A percentile compares a stretch with the other conserved stretches of the same genome.
Evolutionary conservation across 441 rosid species (phyloP).

Genomic region (Dalechampia spathulata): DNA sequence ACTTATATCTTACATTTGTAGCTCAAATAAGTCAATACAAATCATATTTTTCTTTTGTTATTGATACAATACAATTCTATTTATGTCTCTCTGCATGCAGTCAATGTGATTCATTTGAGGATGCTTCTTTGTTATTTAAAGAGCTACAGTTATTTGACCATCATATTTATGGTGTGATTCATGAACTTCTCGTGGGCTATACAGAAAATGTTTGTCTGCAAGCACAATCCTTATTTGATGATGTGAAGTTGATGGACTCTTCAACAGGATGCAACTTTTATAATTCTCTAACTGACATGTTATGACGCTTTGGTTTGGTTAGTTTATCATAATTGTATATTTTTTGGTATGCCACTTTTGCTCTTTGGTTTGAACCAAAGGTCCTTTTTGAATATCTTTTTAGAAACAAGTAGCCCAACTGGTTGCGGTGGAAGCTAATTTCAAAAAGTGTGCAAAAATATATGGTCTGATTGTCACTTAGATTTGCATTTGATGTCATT

Average conservation of each 20-base stretch:
- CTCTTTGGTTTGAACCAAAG: too few species aligned
- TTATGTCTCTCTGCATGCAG: constrained; percentile 37
- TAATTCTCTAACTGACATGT: constrained; percentile 83
- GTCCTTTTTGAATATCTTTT: too few species aligned
- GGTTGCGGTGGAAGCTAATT: constrained; percentile 83
- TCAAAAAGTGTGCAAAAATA: constrained; percentile 81
- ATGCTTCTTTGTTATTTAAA: constrained; percentile 80
- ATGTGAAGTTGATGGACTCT: constrained; percentile 69
- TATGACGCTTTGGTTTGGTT: constrained; percentile 96
- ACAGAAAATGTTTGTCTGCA: constrained; percentile 70
- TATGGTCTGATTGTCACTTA: constrained; percentile 81
- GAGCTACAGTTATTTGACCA: constrained; percentile 76
- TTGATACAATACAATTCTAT: background rate
- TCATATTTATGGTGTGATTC: constrained; percentile 85
- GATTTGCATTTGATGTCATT: constrained; percentile 96
- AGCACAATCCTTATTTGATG: constrained; percentile 73
- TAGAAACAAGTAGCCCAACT: constrained; percentile 77
- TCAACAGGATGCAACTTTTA: constrained; percentile 82
- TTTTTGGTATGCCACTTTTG: too few species aligned
- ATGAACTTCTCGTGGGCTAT: constrained; percentile 80
- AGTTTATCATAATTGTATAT: constrained; percentile 5
- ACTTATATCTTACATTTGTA: constrained; percentile 4
- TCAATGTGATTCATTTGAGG: constrained; percentile 83
- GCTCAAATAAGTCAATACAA: background rate
- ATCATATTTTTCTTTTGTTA: constrained; percentile 3